phyloP scores from a whole-genome alignment of 768 basidiomycete species.

The Phlebiopsis flavidoalba region DNA sequence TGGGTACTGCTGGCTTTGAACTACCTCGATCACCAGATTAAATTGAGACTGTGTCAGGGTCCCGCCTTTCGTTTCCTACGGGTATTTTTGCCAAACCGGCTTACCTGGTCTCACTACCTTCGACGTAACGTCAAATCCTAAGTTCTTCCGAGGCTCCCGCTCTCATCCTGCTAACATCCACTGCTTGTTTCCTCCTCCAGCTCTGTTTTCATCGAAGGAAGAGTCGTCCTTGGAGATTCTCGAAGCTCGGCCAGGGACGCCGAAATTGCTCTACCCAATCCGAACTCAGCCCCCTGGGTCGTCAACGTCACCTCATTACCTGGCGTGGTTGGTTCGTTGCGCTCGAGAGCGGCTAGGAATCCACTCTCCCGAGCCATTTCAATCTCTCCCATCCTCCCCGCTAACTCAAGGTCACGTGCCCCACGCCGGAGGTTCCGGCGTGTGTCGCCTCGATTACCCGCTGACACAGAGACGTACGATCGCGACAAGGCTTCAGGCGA shows the following conservation, averaged over 20 bases:
- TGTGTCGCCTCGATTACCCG: conserved; percentile 18
- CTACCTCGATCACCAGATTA: not conserved
- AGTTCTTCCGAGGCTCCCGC: conserved; percentile 6
- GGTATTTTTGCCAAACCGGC: conserved; percentile 55
- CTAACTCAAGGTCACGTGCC: conserved; percentile 39
- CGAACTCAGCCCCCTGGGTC: conserved; percentile 47
- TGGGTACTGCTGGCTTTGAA: conserved; percentile 33
- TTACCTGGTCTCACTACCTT: conserved; percentile 40
- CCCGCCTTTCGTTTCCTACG: conserved; percentile 53
- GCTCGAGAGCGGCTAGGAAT: conserved; percentile 35
- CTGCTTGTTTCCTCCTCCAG: conserved; percentile 19
- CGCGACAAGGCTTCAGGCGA: conserved; percentile 38
- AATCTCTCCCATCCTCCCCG: conserved; percentile 43
- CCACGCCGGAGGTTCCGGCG: conserved; percentile 26
- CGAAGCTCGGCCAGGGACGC: conserved; percentile 45
- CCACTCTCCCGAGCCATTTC: conserved; percentile 31
- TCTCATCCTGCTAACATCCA: conserved; percentile 14
- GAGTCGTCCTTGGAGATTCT: conserved; percentile 52
- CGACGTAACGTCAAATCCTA: conserved; percentile 5
- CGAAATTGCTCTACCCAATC: conserved; percentile 34
- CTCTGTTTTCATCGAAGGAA: conserved; percentile 44
- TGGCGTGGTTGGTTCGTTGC: no score
- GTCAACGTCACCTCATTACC: conserved; percentile 54
- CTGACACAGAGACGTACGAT: conserved; percentile 20
- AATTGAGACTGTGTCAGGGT: conserved; percentile 29